Conservation (phyloP, 768 basidiomycete genomes). For the Candolleomyces aberdarensis region DNA sequence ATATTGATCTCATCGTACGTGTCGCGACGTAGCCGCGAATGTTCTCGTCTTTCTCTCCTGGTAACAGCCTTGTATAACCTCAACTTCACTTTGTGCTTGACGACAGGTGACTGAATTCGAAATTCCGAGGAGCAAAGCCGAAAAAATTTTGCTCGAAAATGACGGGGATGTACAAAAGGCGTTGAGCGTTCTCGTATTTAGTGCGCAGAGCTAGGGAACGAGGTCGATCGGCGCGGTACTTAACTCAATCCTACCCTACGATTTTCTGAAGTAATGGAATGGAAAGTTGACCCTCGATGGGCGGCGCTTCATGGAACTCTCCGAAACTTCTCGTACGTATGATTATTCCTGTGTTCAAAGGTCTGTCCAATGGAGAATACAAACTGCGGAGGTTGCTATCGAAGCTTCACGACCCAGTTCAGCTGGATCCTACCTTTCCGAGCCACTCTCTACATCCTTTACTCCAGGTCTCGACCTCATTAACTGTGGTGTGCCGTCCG, state of each 20-base stretch:
- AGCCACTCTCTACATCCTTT: no score
- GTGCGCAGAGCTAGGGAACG: background rate
- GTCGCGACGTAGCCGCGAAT: background rate
- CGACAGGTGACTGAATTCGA: slow-evolving; percentile 62
- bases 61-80: background rate
- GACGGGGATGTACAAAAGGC: slow-evolving; percentile 52
- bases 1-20: slow-evolving; percentile 63
- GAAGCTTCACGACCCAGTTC: no score
- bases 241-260: no score
- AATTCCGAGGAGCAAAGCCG: slow-evolving; percentile 53
- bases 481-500: background rate
- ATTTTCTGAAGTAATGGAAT: no score
- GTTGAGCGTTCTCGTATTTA: slow-evolving; percentile 36
- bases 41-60: background rate
- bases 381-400: no score
- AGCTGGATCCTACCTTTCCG: no score
- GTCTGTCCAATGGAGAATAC: no score
- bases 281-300: no score
- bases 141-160: slow-evolving; percentile 53
- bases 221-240: no score
- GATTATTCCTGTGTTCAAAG: no score
- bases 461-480: background rate
- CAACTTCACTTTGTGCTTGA: background rate
- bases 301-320: no score
- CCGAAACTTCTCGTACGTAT: no score